phyloP scores from a whole-genome alignment of 163 green algal species.

The Prototheca wickerhamii region DNA sequence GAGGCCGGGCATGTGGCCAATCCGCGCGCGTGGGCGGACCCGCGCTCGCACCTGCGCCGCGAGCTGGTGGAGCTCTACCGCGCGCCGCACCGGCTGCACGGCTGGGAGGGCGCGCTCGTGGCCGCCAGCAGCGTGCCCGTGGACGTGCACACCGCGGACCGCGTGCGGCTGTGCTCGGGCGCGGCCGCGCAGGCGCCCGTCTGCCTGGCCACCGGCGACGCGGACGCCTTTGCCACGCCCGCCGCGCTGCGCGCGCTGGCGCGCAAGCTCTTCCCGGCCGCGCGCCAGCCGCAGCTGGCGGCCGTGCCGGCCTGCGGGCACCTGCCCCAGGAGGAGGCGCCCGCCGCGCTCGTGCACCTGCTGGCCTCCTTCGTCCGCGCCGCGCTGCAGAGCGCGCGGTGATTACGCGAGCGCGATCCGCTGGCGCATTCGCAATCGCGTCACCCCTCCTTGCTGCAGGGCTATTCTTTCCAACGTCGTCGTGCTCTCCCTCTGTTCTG shows the following conservation, averaged over 20 bases:
- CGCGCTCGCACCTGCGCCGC: constrained; percentile 37
- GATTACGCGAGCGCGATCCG: no score
- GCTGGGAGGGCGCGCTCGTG: constrained; percentile 54
- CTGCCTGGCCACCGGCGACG: constrained; percentile 11
- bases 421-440: no score
- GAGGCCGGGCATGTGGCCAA: constrained; percentile 71
- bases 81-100: constrained; percentile 35
- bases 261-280: neutral
- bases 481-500: no score
- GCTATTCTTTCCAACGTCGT: no score
- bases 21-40: constrained; percentile 57
- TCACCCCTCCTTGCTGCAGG: no score
- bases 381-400: no score
- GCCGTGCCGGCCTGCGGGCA: constrained; percentile 60
- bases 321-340: constrained; percentile 68
- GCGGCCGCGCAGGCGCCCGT: neutral
- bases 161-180: neutral
- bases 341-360: constrained; percentile 38
- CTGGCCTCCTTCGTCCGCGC: constrained; percentile 28
- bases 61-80: constrained; percentile 67
- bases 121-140: constrained; percentile 19
- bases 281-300: neutral
- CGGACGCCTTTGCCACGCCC: constrained; percentile 43
- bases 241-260: neutral
- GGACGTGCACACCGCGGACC: neutral